Evolutionary conservation across 1,284 basidiomycete species (phyloP).

Genomic region (Cutaneotrichosporon cavernicola): DNA sequence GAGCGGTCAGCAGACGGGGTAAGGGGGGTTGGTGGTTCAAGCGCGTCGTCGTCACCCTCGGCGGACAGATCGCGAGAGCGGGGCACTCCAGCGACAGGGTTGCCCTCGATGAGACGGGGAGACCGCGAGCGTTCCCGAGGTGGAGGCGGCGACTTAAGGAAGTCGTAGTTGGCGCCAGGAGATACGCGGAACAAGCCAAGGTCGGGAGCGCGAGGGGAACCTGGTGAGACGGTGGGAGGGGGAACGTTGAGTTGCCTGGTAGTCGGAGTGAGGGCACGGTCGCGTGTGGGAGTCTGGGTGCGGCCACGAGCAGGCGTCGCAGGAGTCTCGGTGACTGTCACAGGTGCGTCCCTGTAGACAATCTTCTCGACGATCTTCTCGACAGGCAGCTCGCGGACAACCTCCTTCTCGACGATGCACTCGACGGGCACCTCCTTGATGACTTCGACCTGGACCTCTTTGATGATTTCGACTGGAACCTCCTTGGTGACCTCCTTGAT

Average conservation of each 20-base stretch:
- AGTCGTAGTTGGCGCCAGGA: slow-evolving; percentile 50
- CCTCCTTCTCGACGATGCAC: slow-evolving; percentile 39
- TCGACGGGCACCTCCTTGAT: slow-evolving; percentile 48
- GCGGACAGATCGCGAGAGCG: slow-evolving; percentile 35
- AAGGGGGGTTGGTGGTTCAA: slow-evolving; percentile 30
- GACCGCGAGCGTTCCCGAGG: slow-evolving; percentile 16
- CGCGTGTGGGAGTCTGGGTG: background rate
- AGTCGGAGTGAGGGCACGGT: slow-evolving; percentile 20
- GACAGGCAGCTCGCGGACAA: slow-evolving; percentile 26
- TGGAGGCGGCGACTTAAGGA: slow-evolving; percentile 51
- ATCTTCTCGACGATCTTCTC: background rate
- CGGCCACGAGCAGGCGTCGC: background rate
- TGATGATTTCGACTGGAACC: slow-evolving; percentile 50
- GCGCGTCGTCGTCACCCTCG: slow-evolving; percentile 22
- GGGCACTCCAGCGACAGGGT: slow-evolving; percentile 31
- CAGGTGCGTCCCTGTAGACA: background rate
- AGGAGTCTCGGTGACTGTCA: background rate
- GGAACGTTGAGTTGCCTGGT: slow-evolving; percentile 10
- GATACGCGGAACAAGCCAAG: slow-evolving; percentile 49
- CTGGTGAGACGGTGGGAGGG: slow-evolving; percentile 8
- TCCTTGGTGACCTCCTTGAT: slow-evolving; percentile 53
- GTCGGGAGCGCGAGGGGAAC: slow-evolving; percentile 32
- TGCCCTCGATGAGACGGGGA: slow-evolving; percentile 20
- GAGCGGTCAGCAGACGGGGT: slow-evolving; percentile 65
- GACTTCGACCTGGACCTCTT: slow-evolving; percentile 44